phyloP scores from a whole-genome alignment of 2,329 filamentous ascomycete species.

The Colletotrichum karsti region DNA sequence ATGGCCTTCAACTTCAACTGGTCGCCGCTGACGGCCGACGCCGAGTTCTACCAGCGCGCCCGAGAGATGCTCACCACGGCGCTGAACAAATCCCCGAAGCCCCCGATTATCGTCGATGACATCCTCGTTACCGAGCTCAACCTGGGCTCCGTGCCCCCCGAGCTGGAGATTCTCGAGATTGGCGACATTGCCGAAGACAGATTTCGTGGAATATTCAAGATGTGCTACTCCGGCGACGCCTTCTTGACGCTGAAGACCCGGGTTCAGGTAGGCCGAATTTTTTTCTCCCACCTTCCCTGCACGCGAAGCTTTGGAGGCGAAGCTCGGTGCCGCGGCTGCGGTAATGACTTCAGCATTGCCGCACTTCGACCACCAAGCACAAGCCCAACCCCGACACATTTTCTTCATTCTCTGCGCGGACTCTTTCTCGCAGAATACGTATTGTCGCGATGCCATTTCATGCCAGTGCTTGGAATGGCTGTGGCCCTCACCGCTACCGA shows the following conservation, averaged over 20 bases:
- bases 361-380: background rate
- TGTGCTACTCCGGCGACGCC: constrained; percentile 96
- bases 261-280: constrained; percentile 73
- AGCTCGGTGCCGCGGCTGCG: constrained; percentile 1
- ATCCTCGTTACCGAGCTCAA: constrained; percentile 99
- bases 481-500: background rate
- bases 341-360: background rate
- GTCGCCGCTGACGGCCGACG: constrained; percentile 97
- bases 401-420: background rate
- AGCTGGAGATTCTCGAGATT: constrained; percentile 97
- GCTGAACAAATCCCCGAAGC: constrained; percentile 97
- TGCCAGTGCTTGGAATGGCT: constrained; percentile 19
- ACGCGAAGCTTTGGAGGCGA: background rate
- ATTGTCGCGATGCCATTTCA: background rate
- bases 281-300: constrained; percentile 16
- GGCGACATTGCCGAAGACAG: constrained; percentile 96
- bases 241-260: constrained; percentile 94
- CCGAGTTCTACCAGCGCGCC: constrained; percentile 86
- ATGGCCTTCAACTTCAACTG: constrained; percentile 99
- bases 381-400: background rate
- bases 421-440: background rate
- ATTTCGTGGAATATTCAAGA: constrained; percentile 98
- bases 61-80: constrained; percentile 94
- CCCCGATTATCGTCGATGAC: constrained; percentile 98
- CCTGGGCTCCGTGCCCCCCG: constrained; percentile 90